Base-by-base conservation (phyloP, 192 early-diverging fungal species). In the Mortierella alpina region DNA sequence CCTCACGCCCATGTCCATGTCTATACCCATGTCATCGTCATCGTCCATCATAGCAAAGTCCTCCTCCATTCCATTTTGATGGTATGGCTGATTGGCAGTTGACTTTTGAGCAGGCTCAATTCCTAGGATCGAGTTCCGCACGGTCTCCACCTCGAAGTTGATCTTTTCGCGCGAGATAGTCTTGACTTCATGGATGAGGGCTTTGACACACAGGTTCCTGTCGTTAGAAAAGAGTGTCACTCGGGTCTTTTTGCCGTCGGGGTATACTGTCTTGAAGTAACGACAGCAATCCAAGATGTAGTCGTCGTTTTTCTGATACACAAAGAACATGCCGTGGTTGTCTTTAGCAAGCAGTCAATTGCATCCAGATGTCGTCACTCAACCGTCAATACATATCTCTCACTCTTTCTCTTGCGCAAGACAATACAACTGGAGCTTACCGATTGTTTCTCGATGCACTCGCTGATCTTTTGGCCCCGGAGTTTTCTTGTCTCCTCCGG, bases 201-300 rank as follows among this genome's bases (percentile, higher is more conserved):
- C 87, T 39, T 91, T 91, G 40, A 89, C 82, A 44, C 84, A 86
- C 0, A 91, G 70, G 54, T 89, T 89, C 47, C 85, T 66, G 64
- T 91, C 90, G 57, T 89, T 88, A 1, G 90, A 88, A n/a, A 89
- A 82, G 2, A 91, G 62, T 10, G 73, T 78, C 23, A 88, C 81
- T 5, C 41, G 50, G 9, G 51, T 67, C n/a, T 42, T 64, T 31
- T 66, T 44, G 7, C 42, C 31, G 46, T 59, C 60, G 5, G 67
- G 41, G 59, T 84, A 86, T n/a, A 82, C 66, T 55, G 73, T 73
- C 40, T 68, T 46, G 51, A 63, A 75, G 56, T 82, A 89, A 62
- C 84, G 71, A 62, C 89, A 91, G 55, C 89, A 91, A 55, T 89
- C 87, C 10, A 91, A 62, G 61, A 91, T 91, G 31, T 71, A 65